Percentiles rank a stretch among this genome's conserved stretches.
Evolutionary conservation across 192 early-diverging fungal species (phyloP).

Genomic region (Backusella macrospora): DNA sequence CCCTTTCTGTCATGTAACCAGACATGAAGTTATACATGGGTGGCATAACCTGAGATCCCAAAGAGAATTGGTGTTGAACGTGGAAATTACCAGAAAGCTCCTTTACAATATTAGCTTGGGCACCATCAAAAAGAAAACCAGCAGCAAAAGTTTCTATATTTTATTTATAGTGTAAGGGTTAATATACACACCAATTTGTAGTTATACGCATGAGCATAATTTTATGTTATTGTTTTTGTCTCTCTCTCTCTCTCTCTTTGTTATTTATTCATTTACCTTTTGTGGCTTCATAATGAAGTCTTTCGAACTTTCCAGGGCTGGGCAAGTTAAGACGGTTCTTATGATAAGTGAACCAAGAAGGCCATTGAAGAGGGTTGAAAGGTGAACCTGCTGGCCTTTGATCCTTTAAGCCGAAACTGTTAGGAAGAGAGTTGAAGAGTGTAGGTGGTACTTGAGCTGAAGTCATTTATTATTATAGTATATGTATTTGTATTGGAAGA

Average conservation of each 20-base stretch:
- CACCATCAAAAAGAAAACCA: slow-evolving; percentile 92
- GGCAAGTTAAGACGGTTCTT: slow-evolving; percentile 59
- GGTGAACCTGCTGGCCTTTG: slow-evolving; percentile 31
- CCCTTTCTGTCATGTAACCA: slow-evolving; percentile 79
- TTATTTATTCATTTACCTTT: slow-evolving; percentile 57
- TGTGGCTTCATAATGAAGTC: slow-evolving; percentile 71
- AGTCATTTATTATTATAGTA: slow-evolving; percentile 10
- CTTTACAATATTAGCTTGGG: slow-evolving; percentile 90
- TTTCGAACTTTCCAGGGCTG: slow-evolving; percentile 84
- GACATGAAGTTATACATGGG: slow-evolving; percentile 92
- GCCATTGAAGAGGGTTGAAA: slow-evolving; percentile 40
- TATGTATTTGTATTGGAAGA: not conserved
- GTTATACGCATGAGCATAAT: too few species aligned
- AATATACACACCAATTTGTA: too few species aligned
- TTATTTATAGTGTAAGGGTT: slow-evolving; percentile 9
- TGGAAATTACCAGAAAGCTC: slow-evolving; percentile 95
- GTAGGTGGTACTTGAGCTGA: slow-evolving; percentile 12
- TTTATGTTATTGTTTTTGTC: too few species aligned
- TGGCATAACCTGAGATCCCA: slow-evolving; percentile 80
- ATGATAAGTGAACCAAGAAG: slow-evolving; percentile 40
- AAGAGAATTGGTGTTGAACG: slow-evolving; percentile 88
- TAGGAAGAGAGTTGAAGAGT: slow-evolving; percentile 23
- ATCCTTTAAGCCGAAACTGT: slow-evolving; percentile 20
- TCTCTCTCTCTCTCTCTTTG: too few species aligned
- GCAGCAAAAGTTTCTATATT: slow-evolving; percentile 75